Base-by-base conservation (phyloP, 2,329 filamentous ascomycete species). In the Pyricularia sp. region DNA sequence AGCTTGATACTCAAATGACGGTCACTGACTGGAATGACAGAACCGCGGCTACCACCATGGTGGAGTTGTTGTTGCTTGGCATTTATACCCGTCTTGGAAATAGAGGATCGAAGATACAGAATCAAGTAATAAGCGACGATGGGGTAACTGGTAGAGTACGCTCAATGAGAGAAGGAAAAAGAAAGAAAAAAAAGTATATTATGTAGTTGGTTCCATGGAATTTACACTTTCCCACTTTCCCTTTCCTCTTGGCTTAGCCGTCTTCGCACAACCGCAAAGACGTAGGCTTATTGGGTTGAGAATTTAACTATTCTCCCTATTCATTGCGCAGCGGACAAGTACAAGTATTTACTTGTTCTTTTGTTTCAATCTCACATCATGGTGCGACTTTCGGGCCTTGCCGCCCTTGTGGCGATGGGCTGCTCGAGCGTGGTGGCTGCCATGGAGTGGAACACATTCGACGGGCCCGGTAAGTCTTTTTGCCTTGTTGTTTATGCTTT, bases 381-480 rank as follows among this genome's bases (percentile, higher is more conserved):
- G 64, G 20, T 30, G 30, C 64, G 30, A 28, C 30, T 65, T 33
- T 36, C 64, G 36, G 12, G 25, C 64, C 30, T 65, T 30, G 64
- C 30, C n/a, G 64, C 64, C 64, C n/a, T 33, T n/a, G 11, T 33
- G 64, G 64, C 20, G 28, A 14, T 33, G 26, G 25, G 26, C 30
- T 26, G 59, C 64, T 65, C 11, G 11, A 23, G 4, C 26, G 17
- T 65, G 30, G 59, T 65, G 36, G 7, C 50, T 28, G 71, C 66
- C 64, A 70, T 72, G 9, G 73, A 73, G 42, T 85, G 80, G 75
- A 82, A 84, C 74, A 84, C 83, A 31, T 85, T 84, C 69, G 83
- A 85, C 70, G 83, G 83, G 11, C 76, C 77, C 2, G 83, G 82
- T 50, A n/a, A n/a, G 42, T 50, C 5, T n/a, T 50, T 50, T 50